phyloP scores from a whole-genome alignment of 73 alveolate genomes.

The Blepharisma stoltei region DNA sequence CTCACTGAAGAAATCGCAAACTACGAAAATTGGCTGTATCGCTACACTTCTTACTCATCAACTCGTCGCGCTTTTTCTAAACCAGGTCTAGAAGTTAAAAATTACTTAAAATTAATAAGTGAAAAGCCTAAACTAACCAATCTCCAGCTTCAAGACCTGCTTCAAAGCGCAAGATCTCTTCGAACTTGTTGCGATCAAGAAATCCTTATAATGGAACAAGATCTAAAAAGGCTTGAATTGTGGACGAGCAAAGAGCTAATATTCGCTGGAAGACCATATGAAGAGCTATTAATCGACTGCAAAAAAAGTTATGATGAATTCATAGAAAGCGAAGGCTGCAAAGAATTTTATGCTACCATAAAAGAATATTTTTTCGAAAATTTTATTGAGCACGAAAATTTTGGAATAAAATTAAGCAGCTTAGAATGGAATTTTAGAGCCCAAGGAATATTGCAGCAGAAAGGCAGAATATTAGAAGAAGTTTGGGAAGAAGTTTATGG shows the following conservation, averaged over 20 bases:
- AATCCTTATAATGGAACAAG: neutral
- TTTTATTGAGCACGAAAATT: neutral
- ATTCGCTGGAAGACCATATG: neutral
- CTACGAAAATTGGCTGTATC: constrained; percentile 16
- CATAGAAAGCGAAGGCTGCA: neutral
- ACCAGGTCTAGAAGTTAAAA: neutral
- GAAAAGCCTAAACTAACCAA: constrained; percentile 8
- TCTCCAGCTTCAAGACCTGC: neutral
- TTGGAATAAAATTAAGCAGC: neutral
- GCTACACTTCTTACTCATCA: constrained; percentile 1
- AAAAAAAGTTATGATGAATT: constrained; percentile 1
- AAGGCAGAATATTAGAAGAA: constrained; percentile 4
- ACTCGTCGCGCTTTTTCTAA: neutral
- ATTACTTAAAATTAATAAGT: neutral
- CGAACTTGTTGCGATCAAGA: neutral
- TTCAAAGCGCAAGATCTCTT: neutral
- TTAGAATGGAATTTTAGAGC: constrained; percentile 20
- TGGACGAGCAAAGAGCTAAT: too few species aligned
- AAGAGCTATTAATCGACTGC: neutral
- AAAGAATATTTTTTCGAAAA: constrained; percentile 4
- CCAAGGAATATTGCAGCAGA: neutral
- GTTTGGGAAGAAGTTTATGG: neutral
- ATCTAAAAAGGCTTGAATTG: constrained; percentile 9
- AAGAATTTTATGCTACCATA: constrained; percentile 14
- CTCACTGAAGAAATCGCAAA: neutral